Evolutionary conservation across 768 basidiomycete genomes (phyloP).

Genomic region (Amanita pseudoporphyria): DNA sequence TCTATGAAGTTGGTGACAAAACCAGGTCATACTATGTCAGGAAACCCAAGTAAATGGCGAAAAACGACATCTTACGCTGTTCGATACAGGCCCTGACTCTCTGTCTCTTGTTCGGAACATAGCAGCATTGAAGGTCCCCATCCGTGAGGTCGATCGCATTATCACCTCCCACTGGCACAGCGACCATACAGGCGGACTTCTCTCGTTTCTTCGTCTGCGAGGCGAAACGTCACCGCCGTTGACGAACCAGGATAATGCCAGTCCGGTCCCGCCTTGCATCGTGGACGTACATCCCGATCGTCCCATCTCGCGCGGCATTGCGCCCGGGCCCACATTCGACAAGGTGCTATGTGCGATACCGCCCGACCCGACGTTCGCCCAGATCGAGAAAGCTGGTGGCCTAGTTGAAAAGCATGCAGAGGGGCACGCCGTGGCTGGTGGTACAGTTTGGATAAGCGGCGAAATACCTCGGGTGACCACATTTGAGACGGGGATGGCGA

Average conservation of each 20-base stretch:
- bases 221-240: not conserved
- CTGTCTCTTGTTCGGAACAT: conserved; percentile 67
- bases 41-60: conserved; percentile 45
- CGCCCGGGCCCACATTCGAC: conserved; percentile 48
- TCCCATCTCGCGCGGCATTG: conserved; percentile 66
- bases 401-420: conserved; percentile 43
- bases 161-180: conserved; percentile 77
- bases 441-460: conserved; percentile 68
- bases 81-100: conserved; percentile 81
- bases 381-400: conserved; percentile 48
- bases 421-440: conserved; percentile 57
- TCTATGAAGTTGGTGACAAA: not conserved
- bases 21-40: conserved; percentile 20
- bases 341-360: conserved; percentile 53
- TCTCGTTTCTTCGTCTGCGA: conserved; percentile 50
- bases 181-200: conserved; percentile 67
- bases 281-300: conserved; percentile 75
- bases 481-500: conserved; percentile 60
- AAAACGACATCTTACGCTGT: conserved; percentile 46
- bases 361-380: conserved; percentile 61
- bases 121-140: conserved; percentile 44
- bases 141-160: conserved; percentile 47
- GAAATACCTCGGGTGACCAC: conserved; percentile 64
- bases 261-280: conserved; percentile 23
- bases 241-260: conserved; percentile 1